These are phyloP conservation scores for Agarophyton chilense DNA, from an alignment of 23 red algal genomes.

Conservation along the genomic window DNA sequence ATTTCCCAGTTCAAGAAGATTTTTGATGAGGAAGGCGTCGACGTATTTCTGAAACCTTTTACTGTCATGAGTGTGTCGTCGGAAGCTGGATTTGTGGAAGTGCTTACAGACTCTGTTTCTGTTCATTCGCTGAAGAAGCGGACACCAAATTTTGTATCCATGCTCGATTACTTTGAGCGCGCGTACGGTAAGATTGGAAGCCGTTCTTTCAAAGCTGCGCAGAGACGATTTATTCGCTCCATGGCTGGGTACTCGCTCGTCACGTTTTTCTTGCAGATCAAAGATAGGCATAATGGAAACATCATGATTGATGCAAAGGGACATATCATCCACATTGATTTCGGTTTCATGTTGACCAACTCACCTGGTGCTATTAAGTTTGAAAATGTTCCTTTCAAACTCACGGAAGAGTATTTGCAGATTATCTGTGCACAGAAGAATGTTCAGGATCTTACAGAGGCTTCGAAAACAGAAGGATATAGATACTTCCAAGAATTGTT, in stretches of 20 bases:
- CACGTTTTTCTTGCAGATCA: constrained; percentile 97
- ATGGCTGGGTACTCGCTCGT: constrained; percentile 98
- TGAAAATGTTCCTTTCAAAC: constrained; percentile 98
- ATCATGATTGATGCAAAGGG: constrained; percentile 95
- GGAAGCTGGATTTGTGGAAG: constrained; percentile 93
- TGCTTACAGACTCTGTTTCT: constrained; percentile 87
- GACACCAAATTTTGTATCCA: constrained; percentile 86
- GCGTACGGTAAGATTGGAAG: constrained; percentile 77
- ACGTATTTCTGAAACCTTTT: constrained; percentile 83
- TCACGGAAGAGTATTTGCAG: constrained; percentile 92
- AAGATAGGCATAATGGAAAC: constrained; percentile 99
- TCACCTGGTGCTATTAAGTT: constrained; percentile 98
- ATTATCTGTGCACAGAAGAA: constrained; percentile 85
- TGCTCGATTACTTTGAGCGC: constrained; percentile 92
- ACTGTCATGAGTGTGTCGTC: constrained; percentile 90
- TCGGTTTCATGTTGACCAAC: constrained; percentile 97
- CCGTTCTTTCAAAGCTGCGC: constrained; percentile 66
- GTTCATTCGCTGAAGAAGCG: constrained; percentile 94
- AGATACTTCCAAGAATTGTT: constrained; percentile 96
- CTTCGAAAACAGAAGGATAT: constrained; percentile 73
- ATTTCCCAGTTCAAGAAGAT: constrained; percentile 91
- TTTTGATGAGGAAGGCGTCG: constrained; percentile 80
- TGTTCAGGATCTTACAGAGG: constrained; percentile 64
- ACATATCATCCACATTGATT: constrained; percentile 96
- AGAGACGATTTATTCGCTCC: constrained; percentile 85